Evolutionary conservation across 495 filamentous ascomycete genomes (phyloP).

Genomic region (Aspergillus heteromorphus): DNA sequence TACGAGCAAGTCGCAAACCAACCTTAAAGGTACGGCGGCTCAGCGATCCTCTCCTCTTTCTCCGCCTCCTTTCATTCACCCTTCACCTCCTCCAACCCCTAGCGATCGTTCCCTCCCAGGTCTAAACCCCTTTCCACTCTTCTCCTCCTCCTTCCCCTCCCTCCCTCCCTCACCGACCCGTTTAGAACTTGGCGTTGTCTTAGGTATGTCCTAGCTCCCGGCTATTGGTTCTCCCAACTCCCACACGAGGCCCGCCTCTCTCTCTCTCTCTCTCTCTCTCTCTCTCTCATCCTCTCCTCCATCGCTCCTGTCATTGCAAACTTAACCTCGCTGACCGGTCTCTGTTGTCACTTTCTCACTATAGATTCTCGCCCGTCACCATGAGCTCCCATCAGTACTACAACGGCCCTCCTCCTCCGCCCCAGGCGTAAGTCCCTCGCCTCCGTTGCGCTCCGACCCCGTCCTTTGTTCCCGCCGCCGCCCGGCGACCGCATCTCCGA

Average conservation of each 20-base stretch:
- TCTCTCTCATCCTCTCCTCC: background rate
- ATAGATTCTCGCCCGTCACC: slow-evolving; percentile 1
- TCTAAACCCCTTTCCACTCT: slow-evolving; percentile 17
- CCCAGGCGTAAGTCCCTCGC: slow-evolving; percentile 21
- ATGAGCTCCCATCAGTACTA: slow-evolving; percentile 20
- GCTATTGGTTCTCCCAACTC: slow-evolving; percentile 14
- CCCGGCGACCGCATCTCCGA: background rate
- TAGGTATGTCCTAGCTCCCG: slow-evolving; percentile 11
- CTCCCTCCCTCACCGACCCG: slow-evolving; percentile 9
- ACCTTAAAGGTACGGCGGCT: background rate
- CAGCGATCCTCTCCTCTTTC: background rate
- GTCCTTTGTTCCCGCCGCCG: background rate
- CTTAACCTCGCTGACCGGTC: background rate
- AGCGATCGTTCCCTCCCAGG: background rate
- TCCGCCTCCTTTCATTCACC: background rate
- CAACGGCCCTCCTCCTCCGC: slow-evolving; percentile 22
- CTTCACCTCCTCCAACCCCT: background rate
- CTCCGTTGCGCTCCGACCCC: background rate
- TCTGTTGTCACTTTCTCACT: background rate
- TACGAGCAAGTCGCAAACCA: background rate
- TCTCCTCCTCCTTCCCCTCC: slow-evolving; percentile 8
- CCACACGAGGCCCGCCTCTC: slow-evolving; percentile 10
- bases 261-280: background rate
- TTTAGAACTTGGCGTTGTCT: slow-evolving; percentile 20
- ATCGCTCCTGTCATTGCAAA: background rate